Evolutionary conservation across 805 yeast genomes (phyloP).

Genomic region (Saturnispora hagleri): DNA sequence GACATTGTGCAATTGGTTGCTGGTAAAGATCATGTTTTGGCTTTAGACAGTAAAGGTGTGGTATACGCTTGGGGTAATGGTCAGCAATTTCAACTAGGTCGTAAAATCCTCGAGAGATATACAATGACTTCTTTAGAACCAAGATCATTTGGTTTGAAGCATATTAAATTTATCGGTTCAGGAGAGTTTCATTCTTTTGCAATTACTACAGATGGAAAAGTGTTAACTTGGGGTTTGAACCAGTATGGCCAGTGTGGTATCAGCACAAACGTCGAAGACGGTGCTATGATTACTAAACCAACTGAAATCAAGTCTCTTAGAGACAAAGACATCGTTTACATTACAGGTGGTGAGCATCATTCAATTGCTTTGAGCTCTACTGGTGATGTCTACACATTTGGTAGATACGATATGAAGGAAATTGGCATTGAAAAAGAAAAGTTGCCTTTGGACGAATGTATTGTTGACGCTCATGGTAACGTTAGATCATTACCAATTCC

Average conservation of each 20-base stretch:
- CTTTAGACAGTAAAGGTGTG: slow-evolving; percentile 73
- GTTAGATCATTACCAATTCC: slow-evolving; percentile 84
- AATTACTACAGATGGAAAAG: slow-evolving; percentile 57
- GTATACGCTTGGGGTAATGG: slow-evolving; percentile 98
- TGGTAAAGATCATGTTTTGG: slow-evolving; percentile 89
- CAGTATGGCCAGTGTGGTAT: slow-evolving; percentile 96
- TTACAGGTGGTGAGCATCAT: slow-evolving; percentile 95
- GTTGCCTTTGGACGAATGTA: slow-evolving; percentile 60
- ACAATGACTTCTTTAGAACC: slow-evolving; percentile 68
- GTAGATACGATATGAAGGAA: slow-evolving; percentile 90
- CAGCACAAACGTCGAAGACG: slow-evolving; percentile 62
- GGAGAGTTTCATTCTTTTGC: slow-evolving; percentile 98
- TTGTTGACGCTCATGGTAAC: slow-evolving; percentile 68
- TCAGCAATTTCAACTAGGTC: slow-evolving; percentile 85
- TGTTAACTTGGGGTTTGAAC: slow-evolving; percentile 90
- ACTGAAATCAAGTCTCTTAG: slow-evolving; percentile 59
- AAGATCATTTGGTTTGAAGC: slow-evolving; percentile 71
- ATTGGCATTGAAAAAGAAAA: slow-evolving; percentile 64
- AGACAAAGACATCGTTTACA: slow-evolving; percentile 45
- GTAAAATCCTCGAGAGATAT: slow-evolving; percentile 73
- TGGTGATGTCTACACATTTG: slow-evolving; percentile 78
- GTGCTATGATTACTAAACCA: slow-evolving; percentile 71
- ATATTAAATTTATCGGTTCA: slow-evolving; percentile 71
- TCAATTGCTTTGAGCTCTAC: slow-evolving; percentile 61
- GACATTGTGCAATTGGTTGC: slow-evolving; percentile 76